Percentiles rank a stretch among this genome's conserved stretches.
These are phyloP conservation scores for Coix lacrymajobi DNA, from an alignment of 176 grass and related monocot species.

Conservation along the genomic window DNA sequence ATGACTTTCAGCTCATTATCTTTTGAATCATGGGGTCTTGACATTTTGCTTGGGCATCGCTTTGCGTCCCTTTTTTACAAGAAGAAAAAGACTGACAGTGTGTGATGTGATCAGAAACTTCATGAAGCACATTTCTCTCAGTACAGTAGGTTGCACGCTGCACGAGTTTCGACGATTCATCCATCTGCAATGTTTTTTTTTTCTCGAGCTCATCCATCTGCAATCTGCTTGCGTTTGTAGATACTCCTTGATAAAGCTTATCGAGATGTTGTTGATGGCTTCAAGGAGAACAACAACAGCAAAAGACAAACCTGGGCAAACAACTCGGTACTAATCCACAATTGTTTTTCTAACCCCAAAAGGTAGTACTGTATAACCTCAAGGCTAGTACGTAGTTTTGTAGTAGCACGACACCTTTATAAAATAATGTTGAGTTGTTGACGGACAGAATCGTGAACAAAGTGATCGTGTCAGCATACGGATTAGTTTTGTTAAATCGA, in stretches of 20 bases:
- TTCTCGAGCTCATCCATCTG: not conserved
- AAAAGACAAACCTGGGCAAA: slow-evolving; percentile 27
- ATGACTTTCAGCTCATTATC: not conserved
- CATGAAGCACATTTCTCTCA: not conserved
- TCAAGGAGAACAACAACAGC: slow-evolving; percentile 29
- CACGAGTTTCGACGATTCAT: not conserved
- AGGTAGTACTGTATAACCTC: not conserved
- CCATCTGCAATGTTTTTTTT: too few relatives aligned
- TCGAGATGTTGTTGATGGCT: not conserved
- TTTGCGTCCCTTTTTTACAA: not conserved
- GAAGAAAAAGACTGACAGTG: not conserved
- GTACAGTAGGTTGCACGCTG: not conserved
- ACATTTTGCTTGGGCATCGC: not conserved
- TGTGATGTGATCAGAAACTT: not conserved
- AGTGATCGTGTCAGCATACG: slow-evolving; percentile 3
- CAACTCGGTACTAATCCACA: not conserved
- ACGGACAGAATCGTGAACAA: slow-evolving; percentile 31
- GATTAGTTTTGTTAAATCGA: not conserved
- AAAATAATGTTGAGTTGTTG: slow-evolving; percentile 2
- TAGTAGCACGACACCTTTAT: not conserved
- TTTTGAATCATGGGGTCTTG: slow-evolving; percentile 16
- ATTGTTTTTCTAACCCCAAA: slow-evolving; percentile 15
- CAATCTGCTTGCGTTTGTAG: not conserved
- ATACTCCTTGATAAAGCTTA: not conserved
- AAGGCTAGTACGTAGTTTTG: slow-evolving; percentile 11